phyloP scores from a whole-genome alignment of 306 rosid genomes.

The Gastrolobium villosum region DNA sequence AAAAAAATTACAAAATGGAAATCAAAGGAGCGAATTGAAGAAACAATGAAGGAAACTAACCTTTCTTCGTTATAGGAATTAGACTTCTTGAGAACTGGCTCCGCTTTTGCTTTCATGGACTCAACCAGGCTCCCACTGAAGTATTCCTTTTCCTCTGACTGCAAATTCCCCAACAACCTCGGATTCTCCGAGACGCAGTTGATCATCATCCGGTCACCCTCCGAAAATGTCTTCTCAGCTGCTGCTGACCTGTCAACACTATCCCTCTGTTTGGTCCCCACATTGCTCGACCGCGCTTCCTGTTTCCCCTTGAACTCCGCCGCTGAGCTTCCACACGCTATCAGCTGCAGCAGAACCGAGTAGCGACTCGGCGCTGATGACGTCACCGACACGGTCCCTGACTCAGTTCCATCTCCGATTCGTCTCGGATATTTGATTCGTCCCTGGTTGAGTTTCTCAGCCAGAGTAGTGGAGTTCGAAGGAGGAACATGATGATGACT shows the following conservation, averaged over 20 bases:
- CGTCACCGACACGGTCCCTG: neutral
- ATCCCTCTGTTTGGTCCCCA: conserved; percentile 43
- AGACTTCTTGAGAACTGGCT: conserved; percentile 66
- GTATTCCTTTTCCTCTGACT: conserved; percentile 84
- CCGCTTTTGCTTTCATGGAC: conserved; percentile 55
- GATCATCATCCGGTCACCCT: conserved; percentile 53
- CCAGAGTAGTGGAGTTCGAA: neutral
- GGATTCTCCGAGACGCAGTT: conserved; percentile 82
- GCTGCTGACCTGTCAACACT: conserved; percentile 27
- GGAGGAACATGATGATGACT: neutral
- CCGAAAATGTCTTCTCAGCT: too few relatives aligned
- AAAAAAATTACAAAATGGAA: neutral
- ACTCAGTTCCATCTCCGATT: conserved; percentile 37
- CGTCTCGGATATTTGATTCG: conserved; percentile 27
- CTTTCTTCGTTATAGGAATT: conserved; percentile 83
- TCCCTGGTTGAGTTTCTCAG: conserved; percentile 40
- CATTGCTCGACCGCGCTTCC: conserved; percentile 44
- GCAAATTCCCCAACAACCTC: conserved; percentile 73
- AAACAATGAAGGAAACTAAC: conserved; percentile 39
- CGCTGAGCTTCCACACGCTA: conserved; percentile 82
- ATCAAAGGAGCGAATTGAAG: neutral
- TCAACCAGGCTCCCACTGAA: conserved; percentile 90
- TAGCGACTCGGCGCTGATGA: conserved; percentile 55
- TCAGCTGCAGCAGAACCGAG: conserved; percentile 78
- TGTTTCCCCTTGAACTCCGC: conserved; percentile 57